These are phyloP conservation scores for Ophioceras dolichostomum DNA, from an alignment of 2,329 filamentous ascomycete genomes.

Conservation along the genomic window DNA sequence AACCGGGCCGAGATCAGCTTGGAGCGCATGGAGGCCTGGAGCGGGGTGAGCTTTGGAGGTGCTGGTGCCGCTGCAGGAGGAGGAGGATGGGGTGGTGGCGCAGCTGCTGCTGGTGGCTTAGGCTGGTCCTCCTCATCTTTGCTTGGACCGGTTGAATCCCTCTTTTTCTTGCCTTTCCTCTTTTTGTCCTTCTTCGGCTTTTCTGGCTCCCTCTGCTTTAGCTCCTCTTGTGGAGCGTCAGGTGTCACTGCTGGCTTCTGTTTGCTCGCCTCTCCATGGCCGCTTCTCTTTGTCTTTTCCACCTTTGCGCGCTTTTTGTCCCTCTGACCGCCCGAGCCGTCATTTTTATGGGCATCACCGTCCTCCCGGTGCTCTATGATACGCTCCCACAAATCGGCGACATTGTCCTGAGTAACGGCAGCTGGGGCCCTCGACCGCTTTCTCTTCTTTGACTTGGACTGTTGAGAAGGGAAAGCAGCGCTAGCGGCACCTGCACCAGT, in stretches of 20 bases:
- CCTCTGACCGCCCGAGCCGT: slow-evolving; percentile 6
- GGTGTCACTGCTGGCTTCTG: slow-evolving; percentile 8
- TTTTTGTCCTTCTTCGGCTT: slow-evolving; percentile 16
- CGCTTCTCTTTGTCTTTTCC: slow-evolving; percentile 7
- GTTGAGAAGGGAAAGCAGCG: slow-evolving; percentile 18
- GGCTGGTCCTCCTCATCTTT: no score
- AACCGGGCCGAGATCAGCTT: slow-evolving; percentile 94
- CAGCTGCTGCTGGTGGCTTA: slow-evolving; percentile 1
- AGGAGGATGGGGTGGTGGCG: background rate
- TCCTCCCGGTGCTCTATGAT: slow-evolving; percentile 58
- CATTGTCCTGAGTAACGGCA: slow-evolving; percentile 53
- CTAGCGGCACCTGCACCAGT: slow-evolving; percentile 8
- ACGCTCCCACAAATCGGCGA: slow-evolving; percentile 66
- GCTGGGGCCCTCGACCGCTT: slow-evolving; percentile 29
- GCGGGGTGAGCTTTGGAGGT: slow-evolving; percentile 63
- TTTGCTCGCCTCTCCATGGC: slow-evolving; percentile 10
- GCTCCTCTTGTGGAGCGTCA: no score
- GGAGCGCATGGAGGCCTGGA: slow-evolving; percentile 87
- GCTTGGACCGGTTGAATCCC: no score
- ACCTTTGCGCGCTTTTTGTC: slow-evolving; percentile 22
- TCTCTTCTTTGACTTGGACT: slow-evolving; percentile 44
- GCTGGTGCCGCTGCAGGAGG: background rate
- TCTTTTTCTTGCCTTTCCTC: slow-evolving; percentile 19
- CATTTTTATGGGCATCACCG: background rate
- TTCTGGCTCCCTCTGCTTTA: slow-evolving; percentile 6